Evolutionary conservation across 495 filamentous ascomycete species (phyloP).

Genomic region (Aspergillus haitiensis): DNA sequence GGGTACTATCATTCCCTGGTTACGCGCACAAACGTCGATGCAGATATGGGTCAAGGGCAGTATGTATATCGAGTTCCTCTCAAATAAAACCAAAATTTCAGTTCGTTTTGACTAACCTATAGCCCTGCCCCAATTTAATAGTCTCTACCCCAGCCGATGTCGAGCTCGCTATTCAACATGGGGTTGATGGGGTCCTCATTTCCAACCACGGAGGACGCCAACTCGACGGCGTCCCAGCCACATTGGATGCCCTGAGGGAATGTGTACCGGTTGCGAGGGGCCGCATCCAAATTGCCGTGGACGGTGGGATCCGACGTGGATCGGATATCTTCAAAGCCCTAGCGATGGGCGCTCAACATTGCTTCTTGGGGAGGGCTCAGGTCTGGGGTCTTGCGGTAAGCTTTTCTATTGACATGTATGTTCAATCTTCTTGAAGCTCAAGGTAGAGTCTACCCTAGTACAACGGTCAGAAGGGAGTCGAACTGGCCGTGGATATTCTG

Average conservation of each 20-base stretch:
- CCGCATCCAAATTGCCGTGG: slow-evolving; percentile 78
- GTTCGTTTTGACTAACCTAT: too few relatives aligned
- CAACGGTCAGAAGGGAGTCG: slow-evolving; percentile 41
- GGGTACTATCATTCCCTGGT: slow-evolving; percentile 83
- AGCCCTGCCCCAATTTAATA: slow-evolving; percentile 9
- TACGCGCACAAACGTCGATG: slow-evolving; percentile 80
- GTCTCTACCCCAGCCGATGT: slow-evolving; percentile 65
- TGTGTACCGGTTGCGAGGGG: slow-evolving; percentile 81
- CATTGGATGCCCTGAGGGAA: slow-evolving; percentile 81
- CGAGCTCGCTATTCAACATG: slow-evolving; percentile 45
- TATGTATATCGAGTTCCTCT: background rate
- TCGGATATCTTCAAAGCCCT: slow-evolving; percentile 94
- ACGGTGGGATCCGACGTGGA: slow-evolving; percentile 82
- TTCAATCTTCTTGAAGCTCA: slow-evolving; percentile 10
- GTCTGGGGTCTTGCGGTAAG: slow-evolving; percentile 66
- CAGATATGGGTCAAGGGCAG: slow-evolving; percentile 89
- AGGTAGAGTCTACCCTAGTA: slow-evolving; percentile 31
- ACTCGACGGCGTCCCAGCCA: slow-evolving; percentile 63
- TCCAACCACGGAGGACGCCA: slow-evolving; percentile 38
- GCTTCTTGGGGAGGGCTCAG: slow-evolving; percentile 76
- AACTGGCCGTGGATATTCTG: slow-evolving; percentile 39
- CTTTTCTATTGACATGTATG: slow-evolving; percentile 10
- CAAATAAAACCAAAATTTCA: too few relatives aligned
- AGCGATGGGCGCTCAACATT: slow-evolving; percentile 80
- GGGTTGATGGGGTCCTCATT: slow-evolving; percentile 57